Evolutionary conservation across 2,329 filamentous ascomycete genomes (phyloP).

Genomic region (Ophiostoma populinum): DNA sequence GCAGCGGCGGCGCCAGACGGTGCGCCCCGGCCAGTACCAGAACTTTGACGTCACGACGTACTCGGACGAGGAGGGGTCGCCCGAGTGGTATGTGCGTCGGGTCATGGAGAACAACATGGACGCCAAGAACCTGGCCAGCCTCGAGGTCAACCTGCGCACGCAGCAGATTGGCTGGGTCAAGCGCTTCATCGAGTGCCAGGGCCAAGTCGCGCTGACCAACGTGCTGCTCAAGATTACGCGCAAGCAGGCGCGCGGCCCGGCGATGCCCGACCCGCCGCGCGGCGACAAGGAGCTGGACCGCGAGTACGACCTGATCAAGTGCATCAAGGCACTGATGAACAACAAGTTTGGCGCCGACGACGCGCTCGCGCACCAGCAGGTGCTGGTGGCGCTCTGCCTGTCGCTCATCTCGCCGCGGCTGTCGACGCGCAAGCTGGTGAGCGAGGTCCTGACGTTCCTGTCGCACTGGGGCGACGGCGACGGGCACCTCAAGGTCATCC

Average conservation of each 20-base stretch:
- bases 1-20: constrained; percentile 67
- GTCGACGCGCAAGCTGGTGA: constrained; percentile 84
- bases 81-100: constrained; percentile 94
- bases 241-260: constrained; percentile 58
- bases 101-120: constrained; percentile 93
- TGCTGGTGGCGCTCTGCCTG: constrained; percentile 71
- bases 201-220: constrained; percentile 88
- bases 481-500: constrained; percentile 83
- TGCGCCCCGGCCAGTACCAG: constrained; percentile 53
- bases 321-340: constrained; percentile 94
- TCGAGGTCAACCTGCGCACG: constrained; percentile 86
- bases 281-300: constrained; percentile 69
- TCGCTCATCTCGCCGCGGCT: constrained; percentile 78
- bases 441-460: constrained; percentile 88
- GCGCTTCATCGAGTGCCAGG: constrained; percentile 91
- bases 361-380: constrained; percentile 75
- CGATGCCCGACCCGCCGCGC: constrained; percentile 38
- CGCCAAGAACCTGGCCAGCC: constrained; percentile 74
- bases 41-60: constrained; percentile 54
- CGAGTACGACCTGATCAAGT: constrained; percentile 96
- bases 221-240: constrained; percentile 87
- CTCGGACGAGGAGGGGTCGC: constrained; percentile 86
- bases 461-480: constrained; percentile 81
- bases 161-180: constrained; percentile 97
- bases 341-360: constrained; percentile 98